Evolutionary conservation across 352 stramenopile genomes (phyloP), one percentile per base, ranked within the genome.

Genomic region (Thalassiosira exigua): DNA sequence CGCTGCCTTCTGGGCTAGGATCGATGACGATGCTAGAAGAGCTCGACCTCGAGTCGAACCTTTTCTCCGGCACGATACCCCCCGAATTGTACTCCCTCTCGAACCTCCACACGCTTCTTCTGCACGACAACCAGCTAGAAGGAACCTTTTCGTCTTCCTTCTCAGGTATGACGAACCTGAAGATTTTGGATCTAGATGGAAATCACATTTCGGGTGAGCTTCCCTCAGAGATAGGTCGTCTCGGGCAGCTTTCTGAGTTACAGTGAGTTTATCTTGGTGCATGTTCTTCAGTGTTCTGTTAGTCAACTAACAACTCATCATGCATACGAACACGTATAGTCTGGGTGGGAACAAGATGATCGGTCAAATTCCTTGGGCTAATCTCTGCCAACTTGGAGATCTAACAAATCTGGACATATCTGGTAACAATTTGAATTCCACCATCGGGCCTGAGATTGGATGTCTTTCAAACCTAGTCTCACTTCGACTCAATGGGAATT

Each of bases 401-500:
- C 58, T 86, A 9, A 69, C 32, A 30, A 21, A 69, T 7, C 42
- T 86, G 22, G 61, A 83, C 53, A 52, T 80, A 32, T 79, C 65
- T 2, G 22, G 69, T 21, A 80, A 79, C 22, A 53, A 69, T 50
- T 60, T 86, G 19, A 84, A 82, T 42, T 75, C 73, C 7, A 78
- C 62, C 14, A 75, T 86, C 30, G 53, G 44, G 2, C 46, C 58
- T 33, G 62, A 70, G 12, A 78, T 86, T 12, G 79, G 79, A 19
- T 51, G n/a, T 14, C 51, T 86, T 0, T 39, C 61, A 1, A 80
- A 81, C 9, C 58, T 86, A 24, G 42, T 52, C 39, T 41, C 42
- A 21, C 56, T 84, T 46, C 52, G 64, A 1, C 59, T 84, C 14
- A 46, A 79, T 60, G 71, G 79, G 19, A 84, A 84, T 41, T 84